These are phyloP conservation scores for Globisporangium emineosum DNA, from an alignment of 352 stramenopile genomes.

Conservation along the genomic window DNA sequence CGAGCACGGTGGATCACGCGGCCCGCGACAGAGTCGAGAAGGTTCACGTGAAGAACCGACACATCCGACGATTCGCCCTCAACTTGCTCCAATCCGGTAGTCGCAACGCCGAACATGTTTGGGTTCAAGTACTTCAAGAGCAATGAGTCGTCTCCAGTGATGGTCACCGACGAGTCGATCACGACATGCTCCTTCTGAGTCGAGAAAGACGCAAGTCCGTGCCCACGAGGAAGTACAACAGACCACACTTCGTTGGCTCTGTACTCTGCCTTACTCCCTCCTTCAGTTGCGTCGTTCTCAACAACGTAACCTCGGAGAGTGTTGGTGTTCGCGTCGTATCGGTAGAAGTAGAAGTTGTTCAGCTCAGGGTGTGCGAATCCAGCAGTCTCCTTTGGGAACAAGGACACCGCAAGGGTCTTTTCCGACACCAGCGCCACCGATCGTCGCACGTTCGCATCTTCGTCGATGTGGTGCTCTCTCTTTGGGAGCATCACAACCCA, in stretches of 20 bases:
- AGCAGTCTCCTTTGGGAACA: constrained; percentile 49
- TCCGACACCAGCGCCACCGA: constrained; percentile 55
- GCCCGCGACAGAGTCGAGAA: constrained; percentile 94
- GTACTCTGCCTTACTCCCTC: constrained; percentile 23
- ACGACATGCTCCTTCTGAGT: constrained; percentile 59
- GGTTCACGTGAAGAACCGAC: constrained; percentile 80
- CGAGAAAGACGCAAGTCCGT: constrained; percentile 53
- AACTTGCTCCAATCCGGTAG: constrained; percentile 52
- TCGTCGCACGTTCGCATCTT: constrained; percentile 50
- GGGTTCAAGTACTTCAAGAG: constrained; percentile 98
- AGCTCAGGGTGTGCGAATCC: constrained; percentile 48
- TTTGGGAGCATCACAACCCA: constrained; percentile 78
- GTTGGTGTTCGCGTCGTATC: constrained; percentile 45
- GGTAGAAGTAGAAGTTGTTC: constrained; percentile 81
- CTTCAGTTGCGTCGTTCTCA: constrained; percentile 23
- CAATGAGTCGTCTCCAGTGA: constrained; percentile 94
- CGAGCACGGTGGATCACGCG: constrained; percentile 91
- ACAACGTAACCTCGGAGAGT: constrained; percentile 60
- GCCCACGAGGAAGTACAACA: constrained; percentile 57
- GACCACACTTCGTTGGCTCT: constrained; percentile 60
- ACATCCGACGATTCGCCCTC: constrained; percentile 30
- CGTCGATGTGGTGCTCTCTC: constrained; percentile 66
- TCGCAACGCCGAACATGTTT: constrained; percentile 92
- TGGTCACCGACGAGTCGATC: constrained; percentile 75
- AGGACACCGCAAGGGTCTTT: constrained; percentile 45